Percentiles rank a stretch among this genome's conserved stretches.
These are phyloP conservation scores for Phenoliferia sp. DNA, from an alignment of 1,284 basidiomycete species.

Conservation along the genomic window DNA sequence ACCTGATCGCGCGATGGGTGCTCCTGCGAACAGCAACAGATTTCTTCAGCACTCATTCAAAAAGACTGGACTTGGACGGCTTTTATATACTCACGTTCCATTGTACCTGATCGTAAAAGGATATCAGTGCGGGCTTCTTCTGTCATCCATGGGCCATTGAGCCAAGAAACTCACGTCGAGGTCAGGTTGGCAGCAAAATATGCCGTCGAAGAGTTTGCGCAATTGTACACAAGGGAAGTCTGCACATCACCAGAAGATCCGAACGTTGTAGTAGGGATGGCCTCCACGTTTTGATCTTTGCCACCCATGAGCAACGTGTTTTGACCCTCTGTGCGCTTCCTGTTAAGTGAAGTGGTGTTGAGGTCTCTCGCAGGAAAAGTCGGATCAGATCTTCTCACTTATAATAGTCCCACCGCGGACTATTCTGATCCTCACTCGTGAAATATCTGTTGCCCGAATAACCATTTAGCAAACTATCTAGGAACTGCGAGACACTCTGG, in stretches of 20 bases:
- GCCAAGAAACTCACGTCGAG: constrained; percentile 64
- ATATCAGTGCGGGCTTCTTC: too few relatives aligned
- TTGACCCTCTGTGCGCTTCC: constrained; percentile 87
- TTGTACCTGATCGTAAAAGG: neutral
- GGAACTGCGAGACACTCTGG: neutral
- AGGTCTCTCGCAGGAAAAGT: neutral
- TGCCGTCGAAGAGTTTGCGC: constrained; percentile 67
- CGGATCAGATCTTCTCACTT: neutral
- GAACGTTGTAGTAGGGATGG: constrained; percentile 57
- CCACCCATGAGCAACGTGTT: constrained; percentile 81
- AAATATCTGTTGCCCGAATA: constrained; percentile 31
- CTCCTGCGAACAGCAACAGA: too few relatives aligned
- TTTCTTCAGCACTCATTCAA: too few relatives aligned
- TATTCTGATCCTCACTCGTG: constrained; percentile 50
- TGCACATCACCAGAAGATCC: constrained; percentile 63
- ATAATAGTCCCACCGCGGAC: constrained; percentile 47
- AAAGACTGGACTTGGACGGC: too few relatives aligned
- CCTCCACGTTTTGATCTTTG: constrained; percentile 73
- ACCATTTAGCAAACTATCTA: constrained; percentile 37
- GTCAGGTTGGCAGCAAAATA: constrained; percentile 75
- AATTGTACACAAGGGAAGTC: constrained; percentile 57
- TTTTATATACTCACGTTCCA: too few relatives aligned
- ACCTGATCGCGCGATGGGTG: constrained; percentile 78
- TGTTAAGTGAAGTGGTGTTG: constrained; percentile 82
- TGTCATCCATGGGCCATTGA: too few relatives aligned